A percentile compares a stretch with the other conserved stretches of the same genome.
These are phyloP conservation scores for Cicer chorassanicum DNA, from an alignment of 306 rosid species.

Conservation along the genomic window DNA sequence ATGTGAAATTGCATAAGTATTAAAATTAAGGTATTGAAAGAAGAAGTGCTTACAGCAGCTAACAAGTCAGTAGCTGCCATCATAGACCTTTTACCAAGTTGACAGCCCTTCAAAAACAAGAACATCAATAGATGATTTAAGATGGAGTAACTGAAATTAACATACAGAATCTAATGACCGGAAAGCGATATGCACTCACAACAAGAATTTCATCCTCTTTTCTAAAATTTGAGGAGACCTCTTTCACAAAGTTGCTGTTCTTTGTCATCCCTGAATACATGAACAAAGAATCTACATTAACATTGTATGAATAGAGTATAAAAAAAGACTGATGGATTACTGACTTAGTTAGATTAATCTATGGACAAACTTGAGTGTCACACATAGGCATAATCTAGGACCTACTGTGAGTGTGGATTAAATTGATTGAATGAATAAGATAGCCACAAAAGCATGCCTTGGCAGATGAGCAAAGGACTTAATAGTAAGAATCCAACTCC, in stretches of 20 bases:
- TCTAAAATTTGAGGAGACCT: conserved; percentile 64
- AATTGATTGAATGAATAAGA: neutral
- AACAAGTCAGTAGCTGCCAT: conserved; percentile 84
- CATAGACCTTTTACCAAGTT: conserved; percentile 74
- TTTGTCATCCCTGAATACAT: conserved; percentile 66
- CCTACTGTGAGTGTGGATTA: neutral
- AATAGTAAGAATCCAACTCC: neutral
- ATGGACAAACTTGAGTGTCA: neutral
- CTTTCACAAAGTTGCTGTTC: conserved; percentile 64
- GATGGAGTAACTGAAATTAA: neutral
- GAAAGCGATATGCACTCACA: conserved; percentile 53
- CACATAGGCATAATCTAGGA: neutral
- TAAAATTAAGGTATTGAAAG: conserved; percentile 8
- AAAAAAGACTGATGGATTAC: neutral
- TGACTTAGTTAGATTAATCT: neutral
- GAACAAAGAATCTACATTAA: conserved; percentile 7
- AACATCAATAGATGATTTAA: neutral
- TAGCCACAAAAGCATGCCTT: conserved; percentile 3
- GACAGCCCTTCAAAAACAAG: conserved; percentile 68
- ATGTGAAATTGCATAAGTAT: neutral
- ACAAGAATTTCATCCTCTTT: conserved; percentile 82
- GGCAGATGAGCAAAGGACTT: neutral
- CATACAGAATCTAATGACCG: neutral
- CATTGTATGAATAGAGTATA: neutral
- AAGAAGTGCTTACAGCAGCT: conserved; percentile 64